Evolutionary conservation across 495 filamentous ascomycete species (phyloP), one percentile per base, ranked within the genome.

Genomic region (Zalerion maritima): DNA sequence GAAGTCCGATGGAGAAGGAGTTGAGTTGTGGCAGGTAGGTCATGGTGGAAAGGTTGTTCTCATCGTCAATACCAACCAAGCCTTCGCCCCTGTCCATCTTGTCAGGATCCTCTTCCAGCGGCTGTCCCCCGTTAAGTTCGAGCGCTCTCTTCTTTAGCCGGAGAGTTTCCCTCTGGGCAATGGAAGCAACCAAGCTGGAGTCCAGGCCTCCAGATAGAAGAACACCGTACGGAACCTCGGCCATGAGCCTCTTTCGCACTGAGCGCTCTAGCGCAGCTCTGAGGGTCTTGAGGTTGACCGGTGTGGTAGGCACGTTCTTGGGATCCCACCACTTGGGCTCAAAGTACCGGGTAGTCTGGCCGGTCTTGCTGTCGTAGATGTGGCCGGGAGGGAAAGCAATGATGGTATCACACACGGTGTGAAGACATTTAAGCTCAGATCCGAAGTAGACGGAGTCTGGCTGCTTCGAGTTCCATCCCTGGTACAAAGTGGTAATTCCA

Each of bases 171-270:
- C 89, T 68, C 57, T 94, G 85, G 9, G 89, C 91, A 48, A 97
- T 97, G 8, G 89, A 71, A 15, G 89, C 89, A 19, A 94, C 84
- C 54, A 97, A 60, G 47, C 81, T 89, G 17, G 91, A 96, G 59
- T 97, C 89, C 26, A 97, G 67, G 45, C 89, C 89, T 45, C 89
- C 89, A 17, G 91, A 96, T 12, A 97, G 66, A 26, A 97, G 61
- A 10, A 97, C 89, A 54, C 89, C 89, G 50, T 94, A 97, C 11
- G 89, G 89, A 26, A 97, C 89, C 57, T 97, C 89, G 12, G 89
- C 89, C 89, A 97, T 97, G 45, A 97, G 62, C 34, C 89, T 73
- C 62, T 97, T 97, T 44, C 89, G 73, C 25, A 97, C 91, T 16
- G 89, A 78, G 54, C 71, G 75, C 66, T 94, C 89, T 22, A 97